Base-by-base conservation (phyloP, 2,329 filamentous ascomycete genomes). In the Escovopsis sp. region DNA sequence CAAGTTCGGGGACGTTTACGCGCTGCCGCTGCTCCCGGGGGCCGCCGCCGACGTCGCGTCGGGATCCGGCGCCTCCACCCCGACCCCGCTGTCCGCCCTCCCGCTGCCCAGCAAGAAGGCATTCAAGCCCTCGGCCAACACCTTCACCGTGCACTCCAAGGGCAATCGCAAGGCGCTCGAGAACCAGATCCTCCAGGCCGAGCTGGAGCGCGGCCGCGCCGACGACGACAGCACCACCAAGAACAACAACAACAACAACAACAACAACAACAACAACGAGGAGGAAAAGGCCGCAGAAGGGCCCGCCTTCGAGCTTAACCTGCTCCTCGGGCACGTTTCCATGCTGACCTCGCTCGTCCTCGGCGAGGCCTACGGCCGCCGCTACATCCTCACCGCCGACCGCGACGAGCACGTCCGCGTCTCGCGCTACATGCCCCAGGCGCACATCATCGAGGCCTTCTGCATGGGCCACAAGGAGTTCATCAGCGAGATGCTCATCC, bases 1-100 rank as follows among this genome's bases (percentile, higher is more conserved):
- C 67, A 98, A 98, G 61, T 96, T 96, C 55, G 91, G 91, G 49
- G 91, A 98, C 58, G 89, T 95, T 46, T 96, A 94, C 62, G 75
- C 84, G 10, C 63, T 98, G 7, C 89, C 91, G 12, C 67, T 96
- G 39, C 40, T 55, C 45, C 43, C 47, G 38, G 48, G 51, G 20
- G 16, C 33, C 40, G 20, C 4, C 20, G 20, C 20, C 20, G 20
- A 20, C 4, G 3, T 20, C 4, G 20, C 4, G 20, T 20, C 20
- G 39, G 38, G 20, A 35, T 35, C 29, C 42, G 35, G 37, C 40
- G 35, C 37, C 48, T 39, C 45, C 45, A 37, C 38, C 37, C 39
- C 45, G 45, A 38, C 38, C 37, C 34, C 45, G 45, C 31, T 40
- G 13, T 45, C 43, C 13, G 33, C 43, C 12, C 14, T 45, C 42